Conservation (phyloP, 176 grass and related monocot genomes). For the Aegilops umbellulata region DNA sequence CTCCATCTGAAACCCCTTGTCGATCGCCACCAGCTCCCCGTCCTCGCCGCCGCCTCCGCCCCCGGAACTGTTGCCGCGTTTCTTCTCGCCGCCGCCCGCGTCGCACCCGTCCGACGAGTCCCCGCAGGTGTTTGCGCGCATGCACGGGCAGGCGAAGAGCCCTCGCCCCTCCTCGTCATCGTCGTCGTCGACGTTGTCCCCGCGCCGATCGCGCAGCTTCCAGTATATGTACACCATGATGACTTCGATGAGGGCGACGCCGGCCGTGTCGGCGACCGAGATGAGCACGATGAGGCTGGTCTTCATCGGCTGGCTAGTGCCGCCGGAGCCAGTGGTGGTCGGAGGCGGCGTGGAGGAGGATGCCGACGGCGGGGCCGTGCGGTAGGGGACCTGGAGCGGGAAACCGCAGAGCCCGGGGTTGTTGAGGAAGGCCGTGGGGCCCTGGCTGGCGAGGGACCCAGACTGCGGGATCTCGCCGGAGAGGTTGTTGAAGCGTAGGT, state of each 20-base stretch:
- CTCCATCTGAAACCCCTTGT: conserved; percentile 76
- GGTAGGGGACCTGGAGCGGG: too few relatives aligned
- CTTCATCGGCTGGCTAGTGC: too few relatives aligned
- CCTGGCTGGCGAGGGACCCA: too few relatives aligned
- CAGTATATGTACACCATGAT: conserved; percentile 75
- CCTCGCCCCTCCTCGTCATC: conserved; percentile 24
- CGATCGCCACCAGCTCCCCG: conserved; percentile 72
- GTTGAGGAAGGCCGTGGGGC: too few relatives aligned
- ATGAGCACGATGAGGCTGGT: too few relatives aligned
- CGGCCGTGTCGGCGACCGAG: conserved; percentile 65
- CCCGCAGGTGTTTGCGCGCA: conserved; percentile 8
- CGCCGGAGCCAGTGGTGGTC: too few relatives aligned
- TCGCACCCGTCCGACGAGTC: conserved; percentile 9
- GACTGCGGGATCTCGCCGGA: too few relatives aligned
- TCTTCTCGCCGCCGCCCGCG: neutral
- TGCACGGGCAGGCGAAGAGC: conserved; percentile 25
- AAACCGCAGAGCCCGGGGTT: too few relatives aligned
- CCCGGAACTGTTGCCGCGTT: neutral
- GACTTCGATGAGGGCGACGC: conserved; percentile 63
- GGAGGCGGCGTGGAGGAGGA: too few relatives aligned
- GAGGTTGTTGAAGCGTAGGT: too few relatives aligned
- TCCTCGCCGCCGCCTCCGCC: conserved; percentile 19
- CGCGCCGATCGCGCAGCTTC: conserved; percentile 56
- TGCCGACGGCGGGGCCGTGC: too few relatives aligned
- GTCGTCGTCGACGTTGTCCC: neutral